Evolutionary conservation across 2,329 filamentous ascomycete genomes (phyloP).

Genomic region (Kalmusia sp.): DNA sequence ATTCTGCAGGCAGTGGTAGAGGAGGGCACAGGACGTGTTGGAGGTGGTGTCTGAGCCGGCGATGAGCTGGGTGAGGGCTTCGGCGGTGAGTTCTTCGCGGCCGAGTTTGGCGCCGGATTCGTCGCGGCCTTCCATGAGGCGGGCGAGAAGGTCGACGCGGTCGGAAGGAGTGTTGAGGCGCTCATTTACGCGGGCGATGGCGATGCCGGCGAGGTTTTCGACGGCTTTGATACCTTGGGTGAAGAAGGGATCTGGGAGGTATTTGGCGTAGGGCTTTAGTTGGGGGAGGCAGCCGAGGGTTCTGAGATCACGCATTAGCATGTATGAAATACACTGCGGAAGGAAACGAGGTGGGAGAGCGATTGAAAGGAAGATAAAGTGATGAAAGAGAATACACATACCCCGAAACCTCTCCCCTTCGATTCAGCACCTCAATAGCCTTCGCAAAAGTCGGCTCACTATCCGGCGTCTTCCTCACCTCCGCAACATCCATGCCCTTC

Average conservation of each 20-base stretch:
- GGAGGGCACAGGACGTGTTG: conserved; percentile 81
- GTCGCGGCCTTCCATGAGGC: conserved; percentile 86
- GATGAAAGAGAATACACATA: conserved; percentile 28
- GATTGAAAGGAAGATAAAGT: background rate
- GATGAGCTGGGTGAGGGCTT: conserved; percentile 88
- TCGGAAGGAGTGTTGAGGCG: conserved; percentile 68
- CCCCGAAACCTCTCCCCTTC: conserved; percentile 84
- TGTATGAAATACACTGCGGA: too few species aligned
- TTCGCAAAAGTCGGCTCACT: conserved; percentile 72
- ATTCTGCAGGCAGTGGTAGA: conserved; percentile 76
- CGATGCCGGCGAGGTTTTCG: conserved; percentile 83
- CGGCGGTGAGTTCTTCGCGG: conserved; percentile 81
- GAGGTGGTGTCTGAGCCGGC: conserved; percentile 79
- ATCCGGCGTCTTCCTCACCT: conserved; percentile 69
- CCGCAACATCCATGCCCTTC: conserved; percentile 76
- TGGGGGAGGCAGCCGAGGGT: conserved; percentile 76
- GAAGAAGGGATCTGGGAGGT: conserved; percentile 84
- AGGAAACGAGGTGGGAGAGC: too few species aligned
- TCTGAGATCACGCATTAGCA: too few species aligned
- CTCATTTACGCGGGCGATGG: conserved; percentile 78
- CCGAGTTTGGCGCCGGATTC: conserved; percentile 78
- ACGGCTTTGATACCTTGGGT: conserved; percentile 75
- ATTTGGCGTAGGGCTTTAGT: conserved; percentile 81
- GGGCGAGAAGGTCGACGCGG: conserved; percentile 80
- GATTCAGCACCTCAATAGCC: conserved; percentile 87